Evolutionary conservation across 2,329 filamentous ascomycete genomes (phyloP).

Genomic region (Cytospora piceae): DNA sequence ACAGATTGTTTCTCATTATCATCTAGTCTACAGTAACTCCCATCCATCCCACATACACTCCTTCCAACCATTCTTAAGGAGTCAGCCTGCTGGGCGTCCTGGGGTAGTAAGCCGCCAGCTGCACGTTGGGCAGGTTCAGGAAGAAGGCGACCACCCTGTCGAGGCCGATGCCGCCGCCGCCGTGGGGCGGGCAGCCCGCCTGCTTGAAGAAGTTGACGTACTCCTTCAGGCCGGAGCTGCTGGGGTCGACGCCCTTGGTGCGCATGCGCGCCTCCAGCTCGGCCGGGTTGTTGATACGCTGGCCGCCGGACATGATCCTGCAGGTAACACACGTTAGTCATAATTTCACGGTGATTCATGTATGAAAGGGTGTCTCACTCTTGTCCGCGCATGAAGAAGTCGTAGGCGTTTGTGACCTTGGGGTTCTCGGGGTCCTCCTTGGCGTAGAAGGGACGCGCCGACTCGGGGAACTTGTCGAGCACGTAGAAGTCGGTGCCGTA

Average conservation of each 20-base stretch:
- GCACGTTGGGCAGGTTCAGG: slow-evolving; percentile 61
- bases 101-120: slow-evolving; percentile 61
- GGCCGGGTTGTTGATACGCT: slow-evolving; percentile 82
- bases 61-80: slow-evolving; percentile 43
- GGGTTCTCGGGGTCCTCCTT: slow-evolving; percentile 73
- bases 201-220: slow-evolving; percentile 82
- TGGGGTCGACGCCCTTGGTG: slow-evolving; percentile 78
- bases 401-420: slow-evolving; percentile 69
- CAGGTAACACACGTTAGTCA: no score
- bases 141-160: slow-evolving; percentile 80
- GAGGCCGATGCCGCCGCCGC: slow-evolving; percentile 85
- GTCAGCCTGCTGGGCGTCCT: slow-evolving; percentile 63
- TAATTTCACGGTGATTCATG: no score
- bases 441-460: slow-evolving; percentile 89
- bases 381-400: slow-evolving; percentile 85
- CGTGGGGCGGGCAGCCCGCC: slow-evolving; percentile 87
- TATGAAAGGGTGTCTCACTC: no score
- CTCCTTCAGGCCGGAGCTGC: slow-evolving; percentile 76
- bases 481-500: slow-evolving; percentile 96
- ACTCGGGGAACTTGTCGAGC: slow-evolving; percentile 92
- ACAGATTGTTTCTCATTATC: not conserved
- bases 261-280: slow-evolving; percentile 79
- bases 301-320: slow-evolving; percentile 92
- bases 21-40: not conserved
- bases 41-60: not conserved